phyloP scores from a whole-genome alignment of 1,284 basidiomycete genomes.

The Cutaneotrichosporon cavernicola region DNA sequence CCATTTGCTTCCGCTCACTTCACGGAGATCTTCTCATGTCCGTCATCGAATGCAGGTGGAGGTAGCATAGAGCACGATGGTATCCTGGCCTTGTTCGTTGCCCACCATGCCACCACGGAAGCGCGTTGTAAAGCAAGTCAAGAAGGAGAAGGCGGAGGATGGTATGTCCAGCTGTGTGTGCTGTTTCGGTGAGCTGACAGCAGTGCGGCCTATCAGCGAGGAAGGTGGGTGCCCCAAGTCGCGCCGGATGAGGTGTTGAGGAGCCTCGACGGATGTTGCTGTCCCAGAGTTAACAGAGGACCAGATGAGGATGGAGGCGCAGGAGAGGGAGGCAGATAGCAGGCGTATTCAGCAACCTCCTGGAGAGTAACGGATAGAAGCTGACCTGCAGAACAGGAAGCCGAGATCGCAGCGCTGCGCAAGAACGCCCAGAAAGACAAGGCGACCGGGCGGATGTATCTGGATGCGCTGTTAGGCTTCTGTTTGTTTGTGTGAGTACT shows the following conservation, averaged over 20 bases:
- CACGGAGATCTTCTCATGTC: not conserved
- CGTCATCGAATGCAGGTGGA: not conserved
- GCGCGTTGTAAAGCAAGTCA: not conserved
- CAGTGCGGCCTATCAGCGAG: slow-evolving; percentile 24
- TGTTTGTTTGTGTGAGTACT: slow-evolving; percentile 37
- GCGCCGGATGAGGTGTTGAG: not conserved
- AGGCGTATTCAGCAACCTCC: not conserved
- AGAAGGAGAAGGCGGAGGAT: slow-evolving; percentile 11
- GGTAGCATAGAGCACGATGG: not conserved
- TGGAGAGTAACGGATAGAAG: too few species aligned
- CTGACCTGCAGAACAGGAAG: slow-evolving; percentile 38
- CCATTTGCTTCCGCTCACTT: slow-evolving; percentile 3
- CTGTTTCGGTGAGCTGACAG: slow-evolving; percentile 1
- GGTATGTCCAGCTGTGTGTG: not conserved
- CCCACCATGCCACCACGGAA: slow-evolving; percentile 11
- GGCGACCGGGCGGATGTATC: slow-evolving; percentile 26
- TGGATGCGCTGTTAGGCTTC: slow-evolving; percentile 38
- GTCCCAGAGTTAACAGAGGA: not conserved
- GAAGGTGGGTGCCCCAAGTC: slow-evolving; percentile 25
- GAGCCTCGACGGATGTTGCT: not conserved
- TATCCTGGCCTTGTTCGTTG: too few species aligned
- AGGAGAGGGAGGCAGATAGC: not conserved
- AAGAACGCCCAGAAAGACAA: slow-evolving; percentile 33
- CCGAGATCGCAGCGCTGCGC: slow-evolving; percentile 35
- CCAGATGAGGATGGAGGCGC: not conserved